Evolutionary conservation across 1,284 basidiomycete genomes (phyloP), one percentile per base, ranked within the genome.

Genomic region (Tylopilus microsporus): DNA sequence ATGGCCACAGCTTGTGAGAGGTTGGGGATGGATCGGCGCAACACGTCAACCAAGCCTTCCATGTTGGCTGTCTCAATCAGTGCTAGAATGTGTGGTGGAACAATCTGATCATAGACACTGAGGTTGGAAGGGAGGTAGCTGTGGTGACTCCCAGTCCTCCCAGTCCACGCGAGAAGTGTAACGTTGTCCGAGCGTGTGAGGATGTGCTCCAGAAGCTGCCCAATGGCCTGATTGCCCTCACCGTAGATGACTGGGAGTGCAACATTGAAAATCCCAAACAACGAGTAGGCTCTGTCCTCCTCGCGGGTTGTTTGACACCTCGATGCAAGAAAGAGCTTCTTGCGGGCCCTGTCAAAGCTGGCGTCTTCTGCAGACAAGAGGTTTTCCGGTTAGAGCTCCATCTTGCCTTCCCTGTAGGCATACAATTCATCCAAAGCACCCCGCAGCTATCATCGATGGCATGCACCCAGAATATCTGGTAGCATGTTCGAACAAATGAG

Each of bases 401-500:
- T 84, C 34, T 88, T 89, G 66, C 85, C 81, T 65, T 93, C 90
- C 46, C 90, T 91, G 67, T n/a, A 49, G 65, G 53, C 32, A 49
- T 25, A 15, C 52, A 50, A 45, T 61, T 45, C 54, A 25, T 57
- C 41, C 19, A 21, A 54, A 21, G 13, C 11, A 45, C 51, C 34
- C 30, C 42, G 11, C 39, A 57, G 3, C 15, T 32, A 12, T 56
- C 53, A 18, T 41, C 25, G 34, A 53, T 12, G 51, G 43, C 37
- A 76, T 84, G 63, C 63, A 89, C 88, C 92, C 93, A 67, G 91
- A 87, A 73, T 94, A 96, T 41, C 93, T 83, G 12, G 94, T 91
- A 45, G 96, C 94, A 68, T 94, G 91, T 68, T 98, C 95, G 65
- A 98, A 98, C 47, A 98, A 79, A 37, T 94, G 82, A 62, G 89